Evolutionary conservation across 139 green algal genomes (phyloP), one percentile per base, ranked within the genome.

Genomic region (Micractinium conductrix): DNA sequence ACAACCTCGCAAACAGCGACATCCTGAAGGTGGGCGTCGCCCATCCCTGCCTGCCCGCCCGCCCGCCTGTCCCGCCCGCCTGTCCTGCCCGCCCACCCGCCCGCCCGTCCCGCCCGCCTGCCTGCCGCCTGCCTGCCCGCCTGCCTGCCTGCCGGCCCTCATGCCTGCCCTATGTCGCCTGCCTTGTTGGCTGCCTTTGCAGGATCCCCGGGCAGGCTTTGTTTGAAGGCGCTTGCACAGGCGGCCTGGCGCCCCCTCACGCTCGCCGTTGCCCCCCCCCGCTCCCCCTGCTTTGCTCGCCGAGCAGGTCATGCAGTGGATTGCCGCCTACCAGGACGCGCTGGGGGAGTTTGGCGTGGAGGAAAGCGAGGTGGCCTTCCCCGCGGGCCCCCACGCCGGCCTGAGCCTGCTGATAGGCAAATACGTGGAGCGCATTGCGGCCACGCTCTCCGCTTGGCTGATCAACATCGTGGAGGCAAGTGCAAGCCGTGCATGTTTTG

Each of bases 381-480:
- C 91, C 60, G 63, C 60, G 26, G 60, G 58, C 10, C 42, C 78
- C 22, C 60, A 74, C 37, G 40, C 75, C 35, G 93, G 94, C 44
- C 84, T 95, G 75, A 82, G 83, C 38, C 83, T 94, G 84, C 91
- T 98, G 28, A 91, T 98, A 35, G 81, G 93, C 48, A 92, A 87
- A 75, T 98, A 98, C 87, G 91, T 94, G 19, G 53, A 90, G 21
- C 87, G 94, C 37, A 95, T 94, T 82, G 85, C 86, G 38, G 72
- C 71, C 24, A 96, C 88, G 24, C 91, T 98, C 65, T 89, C 89
- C 55, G 45, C 45, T 17, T 98, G 94, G 95, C 94, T 93, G 78
- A 86, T 72, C 63, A 97, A 97, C 89, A 98, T 98, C 78, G 85
- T 98, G 21, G 87, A 95, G 79, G 79, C 67, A 22, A 69, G 68